Evolutionary conservation across 805 yeast species (phyloP).

Genomic region (Kregervanrija pseudodelftensis): DNA sequence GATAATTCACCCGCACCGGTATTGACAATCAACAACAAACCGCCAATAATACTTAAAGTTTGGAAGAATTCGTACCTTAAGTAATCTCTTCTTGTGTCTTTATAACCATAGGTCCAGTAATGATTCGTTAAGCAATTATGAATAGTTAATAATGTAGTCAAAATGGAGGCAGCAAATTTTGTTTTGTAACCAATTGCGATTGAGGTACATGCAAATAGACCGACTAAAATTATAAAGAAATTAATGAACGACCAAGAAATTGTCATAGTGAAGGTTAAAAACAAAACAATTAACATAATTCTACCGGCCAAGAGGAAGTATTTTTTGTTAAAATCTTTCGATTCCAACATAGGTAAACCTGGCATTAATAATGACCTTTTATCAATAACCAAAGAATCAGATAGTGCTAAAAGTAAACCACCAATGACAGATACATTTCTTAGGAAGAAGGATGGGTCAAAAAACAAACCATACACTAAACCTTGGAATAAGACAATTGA

Average conservation of each 20-base stretch:
- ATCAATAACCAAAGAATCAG: constrained; percentile 78
- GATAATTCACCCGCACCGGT: constrained; percentile 96
- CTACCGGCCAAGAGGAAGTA: constrained; percentile 85
- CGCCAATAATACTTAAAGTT: constrained; percentile 91
- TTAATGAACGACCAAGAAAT: constrained; percentile 66
- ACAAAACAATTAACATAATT: constrained; percentile 73
- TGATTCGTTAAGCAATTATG: constrained; percentile 79
- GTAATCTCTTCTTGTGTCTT: constrained; percentile 78
- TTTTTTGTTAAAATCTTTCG: constrained; percentile 61
- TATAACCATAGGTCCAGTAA: constrained; percentile 74
- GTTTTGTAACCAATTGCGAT: constrained; percentile 92
- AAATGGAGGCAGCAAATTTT: constrained; percentile 69
- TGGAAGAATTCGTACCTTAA: constrained; percentile 91
- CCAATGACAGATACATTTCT: constrained; percentile 89
- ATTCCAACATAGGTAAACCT: constrained; percentile 67
- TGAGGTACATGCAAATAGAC: constrained; percentile 62
- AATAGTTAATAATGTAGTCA: constrained; percentile 61
- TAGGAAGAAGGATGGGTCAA: constrained; percentile 73
- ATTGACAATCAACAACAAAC: constrained; percentile 79
- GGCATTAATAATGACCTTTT: constrained; percentile 61
- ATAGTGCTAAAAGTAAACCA: constrained; percentile 78
- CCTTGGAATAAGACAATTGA: constrained; percentile 79
- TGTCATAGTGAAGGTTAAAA: constrained; percentile 75
- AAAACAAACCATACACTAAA: constrained; percentile 76
- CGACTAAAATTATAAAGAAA: constrained; percentile 57